phyloP scores from a whole-genome alignment of 192 early-diverging fungal genomes.

The Phycomyces nitens region DNA sequence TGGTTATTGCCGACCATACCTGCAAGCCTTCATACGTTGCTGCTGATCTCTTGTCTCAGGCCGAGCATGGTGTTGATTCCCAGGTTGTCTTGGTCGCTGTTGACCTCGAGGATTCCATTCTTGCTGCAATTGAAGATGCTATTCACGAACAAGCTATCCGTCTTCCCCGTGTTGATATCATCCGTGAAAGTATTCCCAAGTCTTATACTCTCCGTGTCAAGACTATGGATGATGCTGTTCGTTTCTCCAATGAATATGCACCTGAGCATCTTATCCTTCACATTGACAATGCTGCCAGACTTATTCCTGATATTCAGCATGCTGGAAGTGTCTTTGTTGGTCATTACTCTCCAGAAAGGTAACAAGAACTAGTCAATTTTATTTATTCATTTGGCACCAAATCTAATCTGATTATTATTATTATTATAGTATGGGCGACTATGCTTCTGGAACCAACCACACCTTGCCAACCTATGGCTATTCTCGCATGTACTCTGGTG shows the following conservation, averaged over 20 bases:
- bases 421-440: conserved; percentile 93
- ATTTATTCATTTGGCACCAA: conserved; percentile 1
- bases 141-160: conserved; percentile 78
- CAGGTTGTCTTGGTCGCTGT: conserved; percentile 95
- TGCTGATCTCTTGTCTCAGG: conserved; percentile 93
- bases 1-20: conserved; percentile 91
- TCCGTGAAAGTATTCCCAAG: conserved; percentile 83
- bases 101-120: conserved; percentile 59
- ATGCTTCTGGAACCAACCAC: conserved; percentile 99
- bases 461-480: conserved; percentile 99
- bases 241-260: conserved; percentile 94
- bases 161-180: conserved; percentile 86
- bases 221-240: conserved; percentile 71
- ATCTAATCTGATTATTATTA: background rate
- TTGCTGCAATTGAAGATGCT: conserved; percentile 74
- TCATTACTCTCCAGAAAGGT: conserved; percentile 91
- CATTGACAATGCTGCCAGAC: conserved; percentile 65
- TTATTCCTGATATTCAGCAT: conserved; percentile 69
- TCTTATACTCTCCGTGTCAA: conserved; percentile 72
- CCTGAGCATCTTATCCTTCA: conserved; percentile 99
- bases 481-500: conserved; percentile 97
- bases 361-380: conserved; percentile 15
- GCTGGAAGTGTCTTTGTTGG: conserved; percentile 99
- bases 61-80: conserved; percentile 95
- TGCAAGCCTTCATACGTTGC: conserved; percentile 90